Base-by-base conservation (phyloP, 345 rosid genomes). In the Eucalyptus leucophloia region DNA sequence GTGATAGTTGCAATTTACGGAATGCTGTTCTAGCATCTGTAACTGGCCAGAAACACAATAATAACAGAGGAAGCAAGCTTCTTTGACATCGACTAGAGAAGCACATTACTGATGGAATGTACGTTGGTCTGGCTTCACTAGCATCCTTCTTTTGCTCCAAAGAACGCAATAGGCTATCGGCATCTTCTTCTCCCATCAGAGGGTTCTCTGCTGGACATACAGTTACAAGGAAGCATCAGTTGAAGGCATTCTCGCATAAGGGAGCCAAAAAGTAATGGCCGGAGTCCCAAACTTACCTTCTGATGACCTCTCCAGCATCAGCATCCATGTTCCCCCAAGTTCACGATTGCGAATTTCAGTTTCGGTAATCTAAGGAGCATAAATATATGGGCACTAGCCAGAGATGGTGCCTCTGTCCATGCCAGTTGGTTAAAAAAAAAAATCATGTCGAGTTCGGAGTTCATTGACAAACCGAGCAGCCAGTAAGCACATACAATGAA, bases 271-370 rank as follows among this genome's bases (percentile, higher is more conserved):
- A 37, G 44, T 21, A 7, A 10, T 7, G 13, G 28, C 83, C 28
- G 30, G 81, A 89, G 72, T 83, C 30, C 32, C 12, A 24, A 60
- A 91, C 93, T 87, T 88, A 96, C 99, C 98, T 81, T 92, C 49
- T 87, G 92, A 88, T 86, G 88, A 92, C 93, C 99, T 94, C 92
- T 96, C 93, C 51, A 97, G 90, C 99, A 96, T 96, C 93, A 96
- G 91, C 98, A 96, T 90, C 99, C 99, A 67, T 94, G 94, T 90
- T 92, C 98, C 86, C 99, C 99, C 92, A 96, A 93, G 88, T 98
- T 97, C 89, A 95, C 97, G 87, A 96, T 94, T 88, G 95, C 98
- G 90, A 96, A 96, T 92, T 95, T 95, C 67, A 97, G 44, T 62
- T 94, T 94, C 8, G 97, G 98, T 92, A 97, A 91, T 91, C 91